Base-by-base conservation (phyloP, 257 asterid species). In the Coffea canephora region DNA sequence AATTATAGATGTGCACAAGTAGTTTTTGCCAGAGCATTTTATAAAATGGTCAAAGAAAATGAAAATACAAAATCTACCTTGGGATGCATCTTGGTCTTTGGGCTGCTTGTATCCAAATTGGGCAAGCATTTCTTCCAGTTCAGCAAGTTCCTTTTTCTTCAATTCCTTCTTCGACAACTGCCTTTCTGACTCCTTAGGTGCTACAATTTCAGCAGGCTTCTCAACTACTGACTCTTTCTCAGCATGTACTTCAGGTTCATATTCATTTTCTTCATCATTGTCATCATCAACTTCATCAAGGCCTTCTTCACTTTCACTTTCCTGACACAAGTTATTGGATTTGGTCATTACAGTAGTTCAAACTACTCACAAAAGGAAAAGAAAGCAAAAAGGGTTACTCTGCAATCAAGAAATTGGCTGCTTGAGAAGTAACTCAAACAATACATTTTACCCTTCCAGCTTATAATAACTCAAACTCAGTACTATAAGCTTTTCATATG, bases 141-240 rank as follows among this genome's bases (percentile, higher is more conserved):
- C 99, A 34, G 93, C 99, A 69, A 96, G 96, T 89, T 96, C 99
- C 89, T 96, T 94, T 83, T 92, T 96, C 95, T 89, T 91, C 81
- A 92, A 84, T 88, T 96, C 97, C 88, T 94, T 94, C 95, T 96
- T 96, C 5, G 98, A 96, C 49, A 96, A 90, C 86, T 96, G 99
- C 80, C 93, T 91, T 81, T 92, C 96, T 52, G 98, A 69, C 86
- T 91, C 97, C 82, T 91, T 96, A 34, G 93, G 94, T 69, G 89
- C 93, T 25, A 83, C 78, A 82, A 78, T 83, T 79, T 88, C 93
- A 41, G 84, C 87, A 80, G 89, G 89, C 85, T 80, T 85, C 83
- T 84, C 80, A 69, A 75, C 82, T 43, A 73, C 76, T 6, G 90
- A 87, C 84, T 87, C 89, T 39, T 87, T 83, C 73, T 85, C 91